These are phyloP conservation scores for Yarrowia porcina DNA, from an alignment of 805 yeast species.

Conservation along the genomic window DNA sequence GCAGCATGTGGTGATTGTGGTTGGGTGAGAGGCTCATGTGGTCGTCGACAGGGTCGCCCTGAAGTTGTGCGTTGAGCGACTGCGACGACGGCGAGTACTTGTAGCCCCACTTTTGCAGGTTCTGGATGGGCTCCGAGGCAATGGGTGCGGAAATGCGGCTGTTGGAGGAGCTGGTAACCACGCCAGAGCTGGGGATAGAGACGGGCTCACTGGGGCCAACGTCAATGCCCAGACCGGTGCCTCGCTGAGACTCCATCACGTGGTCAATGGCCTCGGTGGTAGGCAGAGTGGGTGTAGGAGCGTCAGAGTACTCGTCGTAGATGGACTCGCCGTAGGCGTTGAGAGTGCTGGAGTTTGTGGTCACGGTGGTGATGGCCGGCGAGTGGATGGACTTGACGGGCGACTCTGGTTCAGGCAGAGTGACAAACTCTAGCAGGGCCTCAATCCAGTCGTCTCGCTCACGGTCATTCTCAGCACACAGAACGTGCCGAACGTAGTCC, in stretches of 20 bases:
- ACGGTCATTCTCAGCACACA: constrained; percentile 74
- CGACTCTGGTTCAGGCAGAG: constrained; percentile 22
- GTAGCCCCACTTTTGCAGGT: constrained; percentile 26
- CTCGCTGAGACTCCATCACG: neutral
- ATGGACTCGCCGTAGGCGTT: neutral
- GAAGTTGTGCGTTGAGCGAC: constrained; percentile 5
- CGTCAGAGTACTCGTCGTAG: constrained; percentile 19
- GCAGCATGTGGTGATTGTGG: neutral
- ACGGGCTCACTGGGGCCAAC: neutral
- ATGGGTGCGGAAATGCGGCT: constrained; percentile 19
- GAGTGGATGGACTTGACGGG: constrained; percentile 8
- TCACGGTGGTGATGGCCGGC: constrained; percentile 25
- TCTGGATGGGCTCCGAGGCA: constrained; percentile 20
- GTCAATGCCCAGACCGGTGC: constrained; percentile 5
- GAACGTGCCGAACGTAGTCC: constrained; percentile 46
- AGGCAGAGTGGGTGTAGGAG: constrained; percentile 1
- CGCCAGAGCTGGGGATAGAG: neutral
- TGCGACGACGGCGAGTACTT: constrained; percentile 24
- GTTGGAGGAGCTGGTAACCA: neutral
- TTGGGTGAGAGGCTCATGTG: neutral
- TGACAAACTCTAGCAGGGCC: constrained; percentile 38
- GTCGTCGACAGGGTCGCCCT: neutral
- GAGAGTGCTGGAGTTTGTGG: constrained; percentile 29
- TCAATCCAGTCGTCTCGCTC: constrained; percentile 76
- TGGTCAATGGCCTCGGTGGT: constrained; percentile 1